Evolutionary conservation across 2,329 filamentous ascomycete species (phyloP), one percentile per base, ranked within the genome.

Genomic region (Exophiala alcalophila): DNA sequence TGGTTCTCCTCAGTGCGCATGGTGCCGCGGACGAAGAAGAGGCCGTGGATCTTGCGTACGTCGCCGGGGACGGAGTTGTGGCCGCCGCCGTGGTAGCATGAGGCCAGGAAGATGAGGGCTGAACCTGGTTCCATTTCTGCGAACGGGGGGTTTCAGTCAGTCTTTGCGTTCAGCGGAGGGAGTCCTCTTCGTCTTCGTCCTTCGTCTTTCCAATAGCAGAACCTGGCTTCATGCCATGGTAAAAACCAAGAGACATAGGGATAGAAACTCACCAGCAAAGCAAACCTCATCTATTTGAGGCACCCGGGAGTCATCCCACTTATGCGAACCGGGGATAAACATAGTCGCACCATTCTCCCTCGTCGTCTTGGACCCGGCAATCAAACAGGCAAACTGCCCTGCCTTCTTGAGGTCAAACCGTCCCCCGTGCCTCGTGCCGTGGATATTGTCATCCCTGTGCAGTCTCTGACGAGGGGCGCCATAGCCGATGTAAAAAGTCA

Each of bases 271-370:
- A 61, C 58, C 58, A 19, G 61, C 60, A 53, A 64, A 65, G 49
- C 56, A 59, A 5, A 65, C 53, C 40, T 65, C 59, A 26, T 63
- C 59, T 9, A 44, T 29, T 4, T 37, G 32, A 5, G 62, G 57
- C 21, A 18, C 16, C 12, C 61, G 53, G 61, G 29, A 49, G 46
- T 36, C 36, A 3, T 44, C 57, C 56, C 56, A 57, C 8, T 57
- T 49, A 49, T 76, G 72, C 0, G 65, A 70, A 1, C 72, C 72
- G 0, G 68, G 63, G 69, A 72, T 74, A 11, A 75, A 56, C 55
- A 75, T 72, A 0, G 71, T 76, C 2, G 65, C 62, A 4, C 72
- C 72, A 38, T 74, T 74, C 8, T 66, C 58, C 0, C 65, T 61
- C 2, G 62, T 62, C 26, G 67, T 68, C 18, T 47, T 52, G 2